Base-by-base conservation (phyloP, 441 rosid genomes). In the Gossypium laxum region DNA sequence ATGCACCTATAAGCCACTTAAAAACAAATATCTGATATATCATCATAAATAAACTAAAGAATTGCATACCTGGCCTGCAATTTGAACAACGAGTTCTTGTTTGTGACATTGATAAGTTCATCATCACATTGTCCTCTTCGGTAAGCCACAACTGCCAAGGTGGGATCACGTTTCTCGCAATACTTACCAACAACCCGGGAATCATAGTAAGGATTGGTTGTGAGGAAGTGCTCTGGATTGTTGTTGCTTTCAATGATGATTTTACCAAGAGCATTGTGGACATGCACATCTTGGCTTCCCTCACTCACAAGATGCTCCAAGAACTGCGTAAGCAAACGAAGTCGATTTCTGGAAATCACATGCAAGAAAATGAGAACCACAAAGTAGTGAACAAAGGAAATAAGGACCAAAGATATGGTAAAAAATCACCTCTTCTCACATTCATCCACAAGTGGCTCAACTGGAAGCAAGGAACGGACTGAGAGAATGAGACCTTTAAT, bases 271-370 rank as follows among this genome's bases (percentile, higher is more conserved):
- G 97, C 99, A 89, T 96, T 91, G 81, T 93, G 98, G 70, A 91
- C 99, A 79, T 96, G 99, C 26, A 89, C 96, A 85, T 93, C 99
- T 81, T 91, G 97, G 84, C 99, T 96, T 75, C 99, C 98, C 83
- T 96, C 99, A 76, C 98, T 93, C 58, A 96, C 99, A 76, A 96
- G 91, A 90, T 96, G 99, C 93, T 96, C 98, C 87, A 96, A 81
- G 88, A 96, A 96, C 81, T 96, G 99, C 76, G 99, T 88, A 70
- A 96, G 97, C 80, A 96, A 85, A 54, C 98, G 96, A 62, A 93
- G 98, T 11, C 99, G 98, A 78, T 96, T 96, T 86, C 99, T 96
- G 86, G 50, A 74, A 71, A 81, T 22, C 61, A 41, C 21, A 74
- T 48, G 24, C 65, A 4, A 4, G 30, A 63, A 54, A 15, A 68